These are phyloP conservation scores for Fraxinus excelsior DNA, from an alignment of 257 asterid genomes.

Conservation along the genomic window DNA sequence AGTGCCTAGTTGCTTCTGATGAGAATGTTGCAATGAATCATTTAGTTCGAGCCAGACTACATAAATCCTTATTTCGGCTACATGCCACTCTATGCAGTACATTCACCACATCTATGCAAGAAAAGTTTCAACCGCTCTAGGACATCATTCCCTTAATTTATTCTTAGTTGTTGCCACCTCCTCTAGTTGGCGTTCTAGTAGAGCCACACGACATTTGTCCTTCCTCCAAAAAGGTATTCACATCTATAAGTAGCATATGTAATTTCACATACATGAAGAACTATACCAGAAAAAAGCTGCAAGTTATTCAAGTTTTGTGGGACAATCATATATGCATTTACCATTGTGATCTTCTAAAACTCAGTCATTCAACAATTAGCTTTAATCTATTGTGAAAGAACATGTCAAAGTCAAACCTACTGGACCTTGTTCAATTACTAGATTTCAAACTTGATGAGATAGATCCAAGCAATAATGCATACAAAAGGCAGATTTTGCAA, in stretches of 20 bases:
- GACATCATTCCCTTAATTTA: neutral
- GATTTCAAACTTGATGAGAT: neutral
- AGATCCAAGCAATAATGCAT: slow-evolving; percentile 2
- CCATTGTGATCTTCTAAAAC: neutral
- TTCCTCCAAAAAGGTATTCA: neutral
- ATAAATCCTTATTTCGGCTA: neutral
- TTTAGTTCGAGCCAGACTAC: neutral
- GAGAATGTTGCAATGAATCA: neutral
- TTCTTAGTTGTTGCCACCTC: no score
- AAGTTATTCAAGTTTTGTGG: neutral
- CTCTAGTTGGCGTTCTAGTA: neutral
- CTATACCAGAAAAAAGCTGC: neutral
- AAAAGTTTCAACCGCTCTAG: neutral
- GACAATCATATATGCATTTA: neutral
- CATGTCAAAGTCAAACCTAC: neutral
- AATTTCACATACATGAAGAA: neutral
- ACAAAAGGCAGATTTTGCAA: neutral
- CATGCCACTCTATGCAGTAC: neutral
- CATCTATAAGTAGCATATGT: neutral
- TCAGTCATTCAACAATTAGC: neutral
- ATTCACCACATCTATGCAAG: neutral
- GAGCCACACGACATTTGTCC: neutral
- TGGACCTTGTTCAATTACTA: neutral
- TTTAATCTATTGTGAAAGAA: slow-evolving; percentile 3
- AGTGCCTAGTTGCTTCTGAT: slow-evolving; percentile 8